phyloP scores from a whole-genome alignment of 2,329 filamentous ascomycete genomes.

The Talaromyces sp. region DNA sequence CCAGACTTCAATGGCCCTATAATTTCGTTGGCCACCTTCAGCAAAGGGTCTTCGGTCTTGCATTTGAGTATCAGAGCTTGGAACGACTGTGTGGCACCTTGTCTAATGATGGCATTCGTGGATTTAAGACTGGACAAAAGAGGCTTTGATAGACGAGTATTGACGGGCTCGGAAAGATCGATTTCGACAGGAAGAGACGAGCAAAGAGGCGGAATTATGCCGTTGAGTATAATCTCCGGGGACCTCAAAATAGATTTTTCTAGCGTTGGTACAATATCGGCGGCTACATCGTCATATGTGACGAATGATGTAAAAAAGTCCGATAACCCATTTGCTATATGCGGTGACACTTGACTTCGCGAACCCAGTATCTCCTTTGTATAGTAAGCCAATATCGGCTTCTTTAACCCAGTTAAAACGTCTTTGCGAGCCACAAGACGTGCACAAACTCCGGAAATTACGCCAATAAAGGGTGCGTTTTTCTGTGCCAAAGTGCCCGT shows the following conservation, averaged over 20 bases:
- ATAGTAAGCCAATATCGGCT: conserved; percentile 77
- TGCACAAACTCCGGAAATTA: conserved; percentile 81
- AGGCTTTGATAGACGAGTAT: conserved; percentile 74
- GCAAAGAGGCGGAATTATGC: conserved; percentile 72
- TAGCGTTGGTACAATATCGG: conserved; percentile 72
- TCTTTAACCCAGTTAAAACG: conserved; percentile 63
- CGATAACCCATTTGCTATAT: conserved; percentile 68
- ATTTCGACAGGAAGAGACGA: conserved; percentile 64
- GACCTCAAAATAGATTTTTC: conserved; percentile 87
- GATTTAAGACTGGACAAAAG: conserved; percentile 89
- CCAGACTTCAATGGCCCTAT: conserved; percentile 73
- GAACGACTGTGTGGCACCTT: conserved; percentile 73
- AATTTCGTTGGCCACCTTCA: conserved; percentile 73
- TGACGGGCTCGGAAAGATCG: conserved; percentile 74
- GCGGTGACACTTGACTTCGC: conserved; percentile 64
- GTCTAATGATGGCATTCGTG: conserved; percentile 73
- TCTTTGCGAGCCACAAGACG: conserved; percentile 64
- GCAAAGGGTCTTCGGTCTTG: conserved; percentile 56
- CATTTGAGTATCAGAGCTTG: conserved; percentile 63
- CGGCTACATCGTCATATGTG: conserved; percentile 68
- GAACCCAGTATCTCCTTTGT: conserved; percentile 80
- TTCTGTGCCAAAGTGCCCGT: conserved; percentile 65
- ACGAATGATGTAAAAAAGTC: conserved; percentile 82
- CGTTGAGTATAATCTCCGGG: conserved; percentile 82
- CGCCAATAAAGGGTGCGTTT: conserved; percentile 75